Base-by-base conservation (phyloP, 1,139 yeast genomes). In the Pichia sp. region DNA sequence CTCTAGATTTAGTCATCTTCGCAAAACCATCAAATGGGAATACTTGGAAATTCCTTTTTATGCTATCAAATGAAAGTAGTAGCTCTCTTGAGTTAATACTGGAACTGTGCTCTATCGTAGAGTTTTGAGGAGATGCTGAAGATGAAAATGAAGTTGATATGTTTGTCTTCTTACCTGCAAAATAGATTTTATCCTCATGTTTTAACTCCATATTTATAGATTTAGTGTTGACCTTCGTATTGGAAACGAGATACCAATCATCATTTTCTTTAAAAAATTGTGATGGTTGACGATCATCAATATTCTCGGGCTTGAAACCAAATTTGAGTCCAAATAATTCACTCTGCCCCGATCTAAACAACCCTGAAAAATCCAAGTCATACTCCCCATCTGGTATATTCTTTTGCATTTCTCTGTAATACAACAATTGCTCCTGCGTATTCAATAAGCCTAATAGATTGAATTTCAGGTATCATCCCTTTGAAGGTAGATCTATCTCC, bases 321-420 rank as follows among this genome's bases (percentile, higher is more conserved):
- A 46, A 59, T 36, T 59, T 49, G 31, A 59, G 35, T 2, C 61
- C 62, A 43, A 59, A 58, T 11, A 52, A 45, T 10, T 55, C 59
- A 3, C 50, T 45, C 7, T 34, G 18, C 1, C 40, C 24, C 1
- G 46, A 39, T 7, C 47, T 36, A 34, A 56, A 52, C 12, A 58
- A 44, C 15, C 52, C 43, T 3, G 61, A 54, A 38, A 59, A 34
- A 31, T 58, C 62, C 22, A 60, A 36, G n/a, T 56, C 60, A 36
- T 59, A 60, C 36, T 60, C 63, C 3, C 63, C 63, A 47, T 60
- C 64, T 0, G 62, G 59, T 23, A 56, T 36, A 34, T 17, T 24
- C 10, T 30, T n/a, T 8, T 17, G 21, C 20, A 18, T 28, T 7
- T 30, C 14, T n/a, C n/a, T n/a, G n/a, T n/a, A n/a, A n/a, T n/a